Conservation (phyloP, 2,329 filamentous ascomycete species). For the Teratosphaeria nubilosa region DNA sequence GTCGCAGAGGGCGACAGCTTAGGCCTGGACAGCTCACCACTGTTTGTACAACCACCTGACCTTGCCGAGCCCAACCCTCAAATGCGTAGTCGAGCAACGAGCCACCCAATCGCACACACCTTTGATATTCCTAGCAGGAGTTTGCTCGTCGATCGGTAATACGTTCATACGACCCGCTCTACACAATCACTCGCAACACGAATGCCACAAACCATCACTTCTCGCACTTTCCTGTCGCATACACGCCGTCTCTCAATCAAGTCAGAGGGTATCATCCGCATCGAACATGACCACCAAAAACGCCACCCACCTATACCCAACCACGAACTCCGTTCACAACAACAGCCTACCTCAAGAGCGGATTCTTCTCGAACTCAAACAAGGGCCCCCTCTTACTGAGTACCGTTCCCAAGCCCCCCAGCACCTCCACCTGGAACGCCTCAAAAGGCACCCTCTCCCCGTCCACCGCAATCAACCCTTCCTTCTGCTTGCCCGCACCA, state of each 20-base stretch:
- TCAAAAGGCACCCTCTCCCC: slow-evolving; percentile 80
- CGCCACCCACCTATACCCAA: not conserved
- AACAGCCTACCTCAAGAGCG: not conserved
- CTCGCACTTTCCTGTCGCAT: not conserved
- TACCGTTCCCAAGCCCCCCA: slow-evolving; percentile 72
- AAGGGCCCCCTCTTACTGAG: slow-evolving; percentile 61
- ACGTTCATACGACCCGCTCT: not conserved
- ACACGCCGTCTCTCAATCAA: not conserved
- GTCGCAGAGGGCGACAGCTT: too few species aligned
- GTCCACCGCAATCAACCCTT: slow-evolving; percentile 88
- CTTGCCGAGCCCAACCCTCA: too few species aligned
- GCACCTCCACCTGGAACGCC: slow-evolving; percentile 84
- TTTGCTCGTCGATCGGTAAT: too few species aligned
- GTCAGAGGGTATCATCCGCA: not conserved
- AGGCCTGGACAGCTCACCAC: too few species aligned
- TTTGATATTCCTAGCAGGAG: too few species aligned
- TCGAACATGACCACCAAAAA: not conserved
- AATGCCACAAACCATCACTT: not conserved
- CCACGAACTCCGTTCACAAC: not conserved
- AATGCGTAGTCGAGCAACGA: too few species aligned
- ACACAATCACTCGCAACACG: not conserved
- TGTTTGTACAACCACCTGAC: too few species aligned
- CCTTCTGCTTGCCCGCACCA: slow-evolving; percentile 40
- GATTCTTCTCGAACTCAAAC: slow-evolving; percentile 50
- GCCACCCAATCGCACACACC: too few species aligned